Percentiles rank a stretch among this genome's conserved stretches.
These are phyloP conservation scores for Hyphodiscus sp. DNA, from an alignment of 2,329 filamentous ascomycete species.

Conservation along the genomic window DNA sequence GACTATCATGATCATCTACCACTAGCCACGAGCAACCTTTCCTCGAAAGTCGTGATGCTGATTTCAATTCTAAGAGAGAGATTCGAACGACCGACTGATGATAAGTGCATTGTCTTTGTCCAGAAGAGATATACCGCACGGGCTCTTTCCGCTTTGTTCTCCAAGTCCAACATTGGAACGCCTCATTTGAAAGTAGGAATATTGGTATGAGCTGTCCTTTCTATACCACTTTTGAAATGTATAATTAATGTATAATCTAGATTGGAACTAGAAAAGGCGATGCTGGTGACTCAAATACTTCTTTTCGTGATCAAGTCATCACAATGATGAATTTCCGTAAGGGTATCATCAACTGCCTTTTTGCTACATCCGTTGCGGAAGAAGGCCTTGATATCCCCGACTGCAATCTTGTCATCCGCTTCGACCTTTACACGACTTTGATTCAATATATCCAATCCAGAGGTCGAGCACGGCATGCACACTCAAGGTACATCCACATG, in stretches of 20 bases:
- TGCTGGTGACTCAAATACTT: slow-evolving; percentile 48
- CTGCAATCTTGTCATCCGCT: slow-evolving; percentile 64
- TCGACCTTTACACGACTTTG: slow-evolving; percentile 81
- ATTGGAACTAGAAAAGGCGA: slow-evolving; percentile 45
- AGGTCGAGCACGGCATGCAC: slow-evolving; percentile 70
- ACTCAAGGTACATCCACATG: slow-evolving; percentile 83
- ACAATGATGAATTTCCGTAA: slow-evolving; percentile 60
- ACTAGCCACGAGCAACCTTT: slow-evolving; percentile 39
- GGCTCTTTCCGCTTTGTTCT: slow-evolving; percentile 63
- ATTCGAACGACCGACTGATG: slow-evolving; percentile 51
- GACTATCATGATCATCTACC: slow-evolving; percentile 20
- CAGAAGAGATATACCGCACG: slow-evolving; percentile 70
- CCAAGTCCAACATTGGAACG: slow-evolving; percentile 46
- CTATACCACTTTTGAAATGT: not conserved
- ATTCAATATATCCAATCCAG: slow-evolving; percentile 95
- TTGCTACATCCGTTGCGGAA: slow-evolving; percentile 61
- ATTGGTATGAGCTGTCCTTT: slow-evolving; percentile 43
- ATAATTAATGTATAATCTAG: slow-evolving; percentile 8
- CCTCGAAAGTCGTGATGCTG: slow-evolving; percentile 66
- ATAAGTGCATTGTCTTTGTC: slow-evolving; percentile 84
- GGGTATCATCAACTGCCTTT: slow-evolving; percentile 55
- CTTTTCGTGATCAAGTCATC: slow-evolving; percentile 67
- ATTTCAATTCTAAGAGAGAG: slow-evolving; percentile 52
- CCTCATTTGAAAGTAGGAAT: slow-evolving; percentile 53
- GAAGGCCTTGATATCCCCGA: slow-evolving; percentile 64